Evolutionary conservation across 495 filamentous ascomycete genomes (phyloP).

Genomic region (Penicillium angulare): DNA sequence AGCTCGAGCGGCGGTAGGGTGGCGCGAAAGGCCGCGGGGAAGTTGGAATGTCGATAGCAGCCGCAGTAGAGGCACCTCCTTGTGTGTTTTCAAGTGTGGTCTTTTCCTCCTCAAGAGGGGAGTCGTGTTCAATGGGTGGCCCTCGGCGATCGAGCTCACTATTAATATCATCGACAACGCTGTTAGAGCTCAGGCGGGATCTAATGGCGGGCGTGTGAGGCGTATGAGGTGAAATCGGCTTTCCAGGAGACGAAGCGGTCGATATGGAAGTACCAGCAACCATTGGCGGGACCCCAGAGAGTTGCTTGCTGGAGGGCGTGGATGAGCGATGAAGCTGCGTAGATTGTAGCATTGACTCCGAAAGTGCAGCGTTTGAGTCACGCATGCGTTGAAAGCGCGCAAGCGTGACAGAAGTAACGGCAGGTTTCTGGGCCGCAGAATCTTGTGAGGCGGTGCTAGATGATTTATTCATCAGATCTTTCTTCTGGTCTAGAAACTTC

Average conservation of each 20-base stretch:
- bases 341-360: conserved; percentile 85
- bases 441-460: conserved; percentile 54
- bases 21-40: conserved; percentile 66
- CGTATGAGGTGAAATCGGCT: conserved; percentile 77
- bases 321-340: conserved; percentile 79
- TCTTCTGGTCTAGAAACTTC: conserved; percentile 77
- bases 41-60: conserved; percentile 79
- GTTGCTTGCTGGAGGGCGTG: conserved; percentile 77
- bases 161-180: conserved; percentile 70
- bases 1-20: conserved; percentile 68
- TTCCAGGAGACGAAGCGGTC: conserved; percentile 83
- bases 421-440: conserved; percentile 56
- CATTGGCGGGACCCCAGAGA: conserved; percentile 82
- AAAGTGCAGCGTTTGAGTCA: conserved; percentile 80
- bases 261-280: conserved; percentile 78
- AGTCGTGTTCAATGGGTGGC: conserved; percentile 32
- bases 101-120: conserved; percentile 38
- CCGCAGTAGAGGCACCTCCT: conserved; percentile 49
- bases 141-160: conserved; percentile 24
- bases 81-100: conserved; percentile 40
- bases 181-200: conserved; percentile 85
- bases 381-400: conserved; percentile 78
- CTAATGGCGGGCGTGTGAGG: conserved; percentile 92
- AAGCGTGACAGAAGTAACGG: conserved; percentile 60
- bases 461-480: conserved; percentile 68